Evolutionary conservation across 208 protist genomes (phyloP), one percentile per base, ranked within the genome.

Genomic region (Crithidia thermophila): DNA sequence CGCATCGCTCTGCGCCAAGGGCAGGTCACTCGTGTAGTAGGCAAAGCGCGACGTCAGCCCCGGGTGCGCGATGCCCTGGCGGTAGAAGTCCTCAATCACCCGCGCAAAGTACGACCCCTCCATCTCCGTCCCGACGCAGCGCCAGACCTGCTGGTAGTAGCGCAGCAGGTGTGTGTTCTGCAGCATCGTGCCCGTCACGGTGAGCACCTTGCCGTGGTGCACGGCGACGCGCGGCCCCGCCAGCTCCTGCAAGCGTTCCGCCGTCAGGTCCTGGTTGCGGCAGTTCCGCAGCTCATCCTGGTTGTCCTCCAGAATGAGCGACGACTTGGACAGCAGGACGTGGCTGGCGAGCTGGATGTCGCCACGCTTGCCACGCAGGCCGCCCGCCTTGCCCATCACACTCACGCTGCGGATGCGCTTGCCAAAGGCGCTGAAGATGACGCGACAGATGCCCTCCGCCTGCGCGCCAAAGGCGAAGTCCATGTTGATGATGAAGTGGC

Each of bases 401-500:
- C 79, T 94, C 39, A 96, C 84, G 37, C 85, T 93, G 57, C 88
- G 91, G 46, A 96, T 92, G 50, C 79, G 71, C 46, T 75, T 72
- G 36, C 85, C 89, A 75, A 96, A 96, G 30, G 87, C 84, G 57
- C 78, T 80, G 79, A 94, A 90, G 28, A 96, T 77, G 23, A 87
- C 79, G 4, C 81, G 75, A 57, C 82, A 84, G 49, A 96, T 94
- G 16, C 85, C 87, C 46, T 87, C 86, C n/a, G 91, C 91, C 73
- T 96, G 91, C 4, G 88, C 86, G 0, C 91, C 91, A 78, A 96
- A 96, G 30, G 88, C 87, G 53, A 94, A 96, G 77, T 96, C 91
- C 87, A 94, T 96, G 70, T 96, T 96, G 71, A 96, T 83, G 68
- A 96, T 86, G 58, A 96, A 89, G 71, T 93, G 89, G 11, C 72